These are phyloP conservation scores for Kernera saxatilis DNA, from an alignment of 345 rosid species.

Conservation along the genomic window DNA sequence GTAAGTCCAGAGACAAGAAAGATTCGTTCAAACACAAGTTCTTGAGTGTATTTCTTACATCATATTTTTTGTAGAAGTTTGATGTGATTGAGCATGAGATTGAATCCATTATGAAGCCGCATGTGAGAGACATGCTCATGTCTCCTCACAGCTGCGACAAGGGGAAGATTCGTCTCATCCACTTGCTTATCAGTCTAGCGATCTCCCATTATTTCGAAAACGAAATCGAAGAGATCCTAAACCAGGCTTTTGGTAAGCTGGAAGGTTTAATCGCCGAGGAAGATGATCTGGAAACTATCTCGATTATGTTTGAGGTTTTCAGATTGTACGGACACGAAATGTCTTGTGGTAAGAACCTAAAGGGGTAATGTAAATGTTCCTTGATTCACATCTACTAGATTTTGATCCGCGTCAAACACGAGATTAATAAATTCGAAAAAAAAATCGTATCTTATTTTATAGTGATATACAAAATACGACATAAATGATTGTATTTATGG, in stretches of 20 bases:
- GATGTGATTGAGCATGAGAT: not conserved
- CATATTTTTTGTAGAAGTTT: not conserved
- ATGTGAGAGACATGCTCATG: not conserved
- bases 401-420: too few species aligned
- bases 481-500: too few species aligned
- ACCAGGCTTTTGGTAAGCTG: not conserved
- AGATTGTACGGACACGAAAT: not conserved
- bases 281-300: not conserved
- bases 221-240: not conserved
- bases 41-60: not conserved
- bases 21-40: too few species aligned
- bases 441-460: too few species aligned
- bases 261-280: not conserved
- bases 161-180: not conserved
- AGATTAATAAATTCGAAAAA: too few species aligned
- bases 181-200: not conserved
- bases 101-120: not conserved
- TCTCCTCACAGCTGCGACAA: not conserved
- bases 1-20: not conserved
- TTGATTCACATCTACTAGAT: not conserved
- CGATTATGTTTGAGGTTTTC: not conserved
- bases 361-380: not conserved
- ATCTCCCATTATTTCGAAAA: not conserved
- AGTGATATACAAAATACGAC: too few species aligned
- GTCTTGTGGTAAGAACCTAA: not conserved